Percentiles rank a stretch among this genome's conserved stretches.
phyloP scores from a whole-genome alignment of 257 asterid species.

The Prunella vulgaris region DNA sequence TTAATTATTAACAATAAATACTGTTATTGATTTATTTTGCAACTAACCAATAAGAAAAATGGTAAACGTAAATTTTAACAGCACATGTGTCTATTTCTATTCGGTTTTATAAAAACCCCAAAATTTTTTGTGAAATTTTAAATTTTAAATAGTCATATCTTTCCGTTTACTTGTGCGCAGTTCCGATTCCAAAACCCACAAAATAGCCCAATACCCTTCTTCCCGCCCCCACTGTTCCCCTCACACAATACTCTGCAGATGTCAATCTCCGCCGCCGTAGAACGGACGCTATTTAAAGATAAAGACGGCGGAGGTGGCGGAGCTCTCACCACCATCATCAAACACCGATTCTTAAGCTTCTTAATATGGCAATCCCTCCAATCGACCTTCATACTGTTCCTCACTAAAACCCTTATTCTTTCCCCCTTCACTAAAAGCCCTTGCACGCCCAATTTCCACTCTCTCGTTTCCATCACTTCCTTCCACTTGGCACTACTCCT shows the following conservation, averaged over 20 bases:
- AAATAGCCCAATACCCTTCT: slow-evolving; percentile 15
- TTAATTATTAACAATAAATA: no score
- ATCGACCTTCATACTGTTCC: slow-evolving; percentile 49
- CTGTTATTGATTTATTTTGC: no score
- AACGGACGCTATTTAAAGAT: slow-evolving; percentile 51
- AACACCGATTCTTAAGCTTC: slow-evolving; percentile 73
- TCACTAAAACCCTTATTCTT: slow-evolving; percentile 52
- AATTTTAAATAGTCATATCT: no score
- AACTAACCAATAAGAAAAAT: no score
- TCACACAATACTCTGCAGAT: slow-evolving; percentile 5
- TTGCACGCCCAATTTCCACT: slow-evolving; percentile 32
- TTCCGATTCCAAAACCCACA: no score
- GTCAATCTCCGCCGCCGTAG: slow-evolving; percentile 57
- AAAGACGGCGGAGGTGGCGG: slow-evolving; percentile 56
- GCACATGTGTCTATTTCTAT: no score
- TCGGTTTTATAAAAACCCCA: no score
- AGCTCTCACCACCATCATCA: slow-evolving; percentile 37
- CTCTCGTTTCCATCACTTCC: slow-evolving; percentile 40
- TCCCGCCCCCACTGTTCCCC: slow-evolving; percentile 18
- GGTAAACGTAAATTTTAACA: no score
- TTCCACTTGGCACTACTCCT: slow-evolving; percentile 58
- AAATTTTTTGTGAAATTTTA: no score
- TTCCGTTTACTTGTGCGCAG: no score
- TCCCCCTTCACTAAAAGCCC: slow-evolving; percentile 36
- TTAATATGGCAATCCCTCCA: slow-evolving; percentile 77